Evolutionary conservation across 768 basidiomycete genomes (phyloP).

Genomic region (Amanita rubescens): DNA sequence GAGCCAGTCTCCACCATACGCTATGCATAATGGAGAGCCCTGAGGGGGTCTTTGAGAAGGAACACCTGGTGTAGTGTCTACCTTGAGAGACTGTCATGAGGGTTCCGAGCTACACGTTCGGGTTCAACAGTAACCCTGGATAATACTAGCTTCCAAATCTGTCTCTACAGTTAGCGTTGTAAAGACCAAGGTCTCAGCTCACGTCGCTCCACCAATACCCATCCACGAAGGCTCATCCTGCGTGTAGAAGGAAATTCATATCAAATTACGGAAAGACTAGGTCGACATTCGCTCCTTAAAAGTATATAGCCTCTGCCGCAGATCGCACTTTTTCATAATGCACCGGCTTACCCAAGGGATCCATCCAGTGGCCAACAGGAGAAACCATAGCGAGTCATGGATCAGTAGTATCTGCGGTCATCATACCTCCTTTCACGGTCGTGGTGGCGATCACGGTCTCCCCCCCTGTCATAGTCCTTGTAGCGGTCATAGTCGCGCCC

Average conservation of each 20-base stretch:
- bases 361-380: neutral
- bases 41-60: too few relatives aligned
- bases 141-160: too few relatives aligned
- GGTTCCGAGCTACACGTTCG: too few relatives aligned
- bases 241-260: neutral
- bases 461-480: constrained; percentile 6
- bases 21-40: too few relatives aligned
- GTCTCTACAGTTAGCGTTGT: too few relatives aligned
- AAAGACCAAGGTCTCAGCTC: too few relatives aligned
- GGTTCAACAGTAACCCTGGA: too few relatives aligned
- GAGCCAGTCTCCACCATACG: too few relatives aligned
- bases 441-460: constrained; percentile 21
- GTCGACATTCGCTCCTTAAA: neutral
- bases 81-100: too few relatives aligned
- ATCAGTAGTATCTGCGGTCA: constrained; percentile 24
- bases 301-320: neutral
- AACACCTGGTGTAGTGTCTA: too few relatives aligned
- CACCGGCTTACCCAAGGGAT: neutral
- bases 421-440: constrained; percentile 25
- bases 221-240: neutral
- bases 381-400: neutral
- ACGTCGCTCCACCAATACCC: neutral
- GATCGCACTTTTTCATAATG: neutral
- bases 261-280: neutral
- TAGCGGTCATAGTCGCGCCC: constrained; percentile 19